These are phyloP conservation scores for Orobanche coerulescens DNA, from an alignment of 257 asterid species.

Conservation along the genomic window DNA sequence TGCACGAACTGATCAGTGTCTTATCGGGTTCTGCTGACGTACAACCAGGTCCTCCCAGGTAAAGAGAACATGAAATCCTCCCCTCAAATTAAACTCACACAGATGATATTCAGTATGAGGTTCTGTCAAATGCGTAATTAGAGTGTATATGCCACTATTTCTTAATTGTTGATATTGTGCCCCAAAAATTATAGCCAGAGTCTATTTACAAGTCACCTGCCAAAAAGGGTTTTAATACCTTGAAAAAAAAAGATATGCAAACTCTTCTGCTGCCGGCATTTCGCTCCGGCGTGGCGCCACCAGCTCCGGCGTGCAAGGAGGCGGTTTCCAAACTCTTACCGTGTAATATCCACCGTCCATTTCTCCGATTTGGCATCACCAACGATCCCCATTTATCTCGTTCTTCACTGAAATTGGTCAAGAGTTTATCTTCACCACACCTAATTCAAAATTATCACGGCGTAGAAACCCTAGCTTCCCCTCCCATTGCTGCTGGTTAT, in stretches of 20 bases:
- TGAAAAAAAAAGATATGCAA: constrained; percentile 44
- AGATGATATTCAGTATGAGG: too few relatives aligned
- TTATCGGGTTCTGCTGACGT: too few relatives aligned
- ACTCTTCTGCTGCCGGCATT: constrained; percentile 71
- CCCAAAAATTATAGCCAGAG: background rate
- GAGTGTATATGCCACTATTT: too few relatives aligned
- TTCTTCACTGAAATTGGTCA: constrained; percentile 31
- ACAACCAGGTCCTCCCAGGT: too few relatives aligned
- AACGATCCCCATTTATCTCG: constrained; percentile 31
- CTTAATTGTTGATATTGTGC: background rate
- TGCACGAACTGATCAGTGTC: too few relatives aligned
- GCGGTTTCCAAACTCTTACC: constrained; percentile 21
- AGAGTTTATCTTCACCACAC: constrained; percentile 31
- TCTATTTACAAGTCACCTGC: background rate
- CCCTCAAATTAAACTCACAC: too few relatives aligned
- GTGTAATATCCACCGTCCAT: constrained; percentile 16
- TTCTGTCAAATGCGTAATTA: too few relatives aligned
- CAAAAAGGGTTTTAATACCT: background rate
- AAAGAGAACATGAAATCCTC: too few relatives aligned
- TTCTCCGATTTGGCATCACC: constrained; percentile 20
- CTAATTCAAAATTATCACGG: constrained; percentile 22
- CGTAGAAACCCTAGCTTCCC: constrained; percentile 37
- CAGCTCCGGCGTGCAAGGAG: constrained; percentile 25
- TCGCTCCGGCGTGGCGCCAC: constrained; percentile 52
- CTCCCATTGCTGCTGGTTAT: constrained; percentile 40